Base-by-base conservation (phyloP, 2,329 filamentous ascomycete species). In the Pestalotiopsis sp. region DNA sequence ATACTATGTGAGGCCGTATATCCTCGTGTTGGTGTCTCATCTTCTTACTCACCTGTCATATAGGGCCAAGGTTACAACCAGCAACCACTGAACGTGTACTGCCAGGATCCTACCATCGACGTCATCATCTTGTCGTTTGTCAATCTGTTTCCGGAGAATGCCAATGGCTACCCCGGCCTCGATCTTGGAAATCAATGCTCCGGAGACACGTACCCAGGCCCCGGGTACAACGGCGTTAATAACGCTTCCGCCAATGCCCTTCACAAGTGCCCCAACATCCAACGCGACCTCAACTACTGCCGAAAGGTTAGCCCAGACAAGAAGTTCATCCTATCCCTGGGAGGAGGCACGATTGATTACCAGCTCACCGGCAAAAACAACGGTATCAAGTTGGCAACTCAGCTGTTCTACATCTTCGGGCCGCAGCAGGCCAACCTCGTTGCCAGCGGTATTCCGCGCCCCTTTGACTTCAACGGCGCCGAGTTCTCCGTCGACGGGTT, bases 321-420 rank as follows among this genome's bases (percentile, higher is more conserved):
- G 79, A 91, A 89, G 70, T 85, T 92, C 67, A 78, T 92, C 56
- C 82, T 92, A 27, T 91, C 90, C 13, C 84, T 92, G 58, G 90
- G 90, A 59, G 90, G 90, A 75, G 73, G 69, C 75, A 81, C 76
- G 82, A 82, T 70, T 68, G 0, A 71, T 67, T 63, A 72, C 70
- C 77, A 82, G 68, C 75, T 83, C 25, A 79, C 76, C 1, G 80
- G 80, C 39, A 72, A 72, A 3, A 68, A 73, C 2, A 80, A 80
- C 60, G 82, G 82, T 7, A 77, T 77, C 4, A 73, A 77, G 63
- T 77, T 82, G 56, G 79, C 79, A 9, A 78, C 76, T 38, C 68
- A 76, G 56, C 72, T 84, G 12, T 84, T 81, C 80, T 74, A 74
- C 45, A 79, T 82, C 63, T 83, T 82, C 68, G 82, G 82, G 11